A percentile compares a stretch with the other conserved stretches of the same genome.
phyloP scores from a whole-genome alignment of 371 early-diverging fungal genomes.

The Mortierella sp. region DNA sequence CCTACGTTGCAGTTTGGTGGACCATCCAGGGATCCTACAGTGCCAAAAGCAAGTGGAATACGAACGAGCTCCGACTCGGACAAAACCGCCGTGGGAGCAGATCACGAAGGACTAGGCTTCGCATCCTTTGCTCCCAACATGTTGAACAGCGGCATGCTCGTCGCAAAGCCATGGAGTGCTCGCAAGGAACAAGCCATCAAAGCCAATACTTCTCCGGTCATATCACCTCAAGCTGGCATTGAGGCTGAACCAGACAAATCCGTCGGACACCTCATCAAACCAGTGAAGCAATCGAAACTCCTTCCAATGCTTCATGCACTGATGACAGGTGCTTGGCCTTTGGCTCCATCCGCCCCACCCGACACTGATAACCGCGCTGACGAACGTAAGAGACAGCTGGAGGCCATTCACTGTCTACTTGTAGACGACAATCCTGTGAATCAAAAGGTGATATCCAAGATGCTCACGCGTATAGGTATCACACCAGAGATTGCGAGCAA shows the following conservation, averaged over 20 bases:
- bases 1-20: too few relatives aligned
- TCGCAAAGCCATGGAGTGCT: constrained; percentile 18
- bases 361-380: constrained; percentile 22
- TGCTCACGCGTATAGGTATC: constrained; percentile 55
- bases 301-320: constrained; percentile 46
- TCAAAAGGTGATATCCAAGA: constrained; percentile 55
- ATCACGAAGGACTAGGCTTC: constrained; percentile 7
- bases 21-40: too few relatives aligned
- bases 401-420: constrained; percentile 34
- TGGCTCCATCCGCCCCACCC: constrained; percentile 10
- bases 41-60: too few relatives aligned
- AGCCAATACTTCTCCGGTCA: too few relatives aligned
- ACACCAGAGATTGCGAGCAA: constrained; percentile 54
- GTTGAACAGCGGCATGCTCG: constrained; percentile 48
- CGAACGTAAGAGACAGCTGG: constrained; percentile 39
- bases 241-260: constrained; percentile 19
- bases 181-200: constrained; percentile 10
- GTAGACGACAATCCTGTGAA: constrained; percentile 63
- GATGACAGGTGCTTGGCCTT: constrained; percentile 51
- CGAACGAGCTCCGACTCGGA: too few relatives aligned
- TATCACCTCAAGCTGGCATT: too few relatives aligned
- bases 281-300: constrained; percentile 49
- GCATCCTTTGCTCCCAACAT: constrained; percentile 31
- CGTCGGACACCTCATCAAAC: constrained; percentile 40
- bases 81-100: background rate